phyloP scores from a whole-genome alignment of 1,284 basidiomycete genomes.

The Chiua sp. region DNA sequence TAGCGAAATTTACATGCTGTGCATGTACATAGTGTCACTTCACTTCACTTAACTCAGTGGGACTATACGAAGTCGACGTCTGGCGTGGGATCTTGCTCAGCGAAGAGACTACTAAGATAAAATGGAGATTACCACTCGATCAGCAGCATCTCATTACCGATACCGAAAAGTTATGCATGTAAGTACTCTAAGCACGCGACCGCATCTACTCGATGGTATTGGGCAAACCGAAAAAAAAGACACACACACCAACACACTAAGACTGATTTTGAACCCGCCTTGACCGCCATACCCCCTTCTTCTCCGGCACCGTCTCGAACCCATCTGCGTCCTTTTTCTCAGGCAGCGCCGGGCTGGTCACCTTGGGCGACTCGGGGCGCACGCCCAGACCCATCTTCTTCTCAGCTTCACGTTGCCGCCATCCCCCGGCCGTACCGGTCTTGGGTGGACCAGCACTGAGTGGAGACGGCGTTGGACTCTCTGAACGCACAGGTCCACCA shows the following conservation, averaged over 20 bases:
- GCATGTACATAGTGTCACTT: too few species aligned
- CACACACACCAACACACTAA: slow-evolving; percentile 6
- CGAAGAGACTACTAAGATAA: too few species aligned
- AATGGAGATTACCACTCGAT: too few species aligned
- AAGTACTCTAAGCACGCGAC: too few species aligned
- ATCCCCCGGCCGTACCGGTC: slow-evolving; percentile 43
- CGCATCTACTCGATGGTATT: too few species aligned
- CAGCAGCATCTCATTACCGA: too few species aligned
- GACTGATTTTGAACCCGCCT: slow-evolving; percentile 31
- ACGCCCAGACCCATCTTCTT: slow-evolving; percentile 9
- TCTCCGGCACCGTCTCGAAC: slow-evolving; percentile 64
- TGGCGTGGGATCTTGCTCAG: too few species aligned
- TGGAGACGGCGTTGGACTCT: slow-evolving; percentile 32
- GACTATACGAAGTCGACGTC: too few species aligned
- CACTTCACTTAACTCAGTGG: too few species aligned
- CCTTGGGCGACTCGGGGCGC: slow-evolving; percentile 43
- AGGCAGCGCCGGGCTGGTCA: slow-evolving; percentile 32
- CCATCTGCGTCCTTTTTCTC: slow-evolving; percentile 68
- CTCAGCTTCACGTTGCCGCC: slow-evolving; percentile 54
- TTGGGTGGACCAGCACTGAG: slow-evolving; percentile 41
- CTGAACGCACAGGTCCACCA: slow-evolving; percentile 39
- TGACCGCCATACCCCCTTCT: slow-evolving; percentile 52
- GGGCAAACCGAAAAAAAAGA: too few species aligned
- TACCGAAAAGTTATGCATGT: too few species aligned
- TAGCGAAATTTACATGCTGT: too few species aligned